phyloP scores from a whole-genome alignment of 2,329 filamentous ascomycete species.

The Cordyceps tenuipes region DNA sequence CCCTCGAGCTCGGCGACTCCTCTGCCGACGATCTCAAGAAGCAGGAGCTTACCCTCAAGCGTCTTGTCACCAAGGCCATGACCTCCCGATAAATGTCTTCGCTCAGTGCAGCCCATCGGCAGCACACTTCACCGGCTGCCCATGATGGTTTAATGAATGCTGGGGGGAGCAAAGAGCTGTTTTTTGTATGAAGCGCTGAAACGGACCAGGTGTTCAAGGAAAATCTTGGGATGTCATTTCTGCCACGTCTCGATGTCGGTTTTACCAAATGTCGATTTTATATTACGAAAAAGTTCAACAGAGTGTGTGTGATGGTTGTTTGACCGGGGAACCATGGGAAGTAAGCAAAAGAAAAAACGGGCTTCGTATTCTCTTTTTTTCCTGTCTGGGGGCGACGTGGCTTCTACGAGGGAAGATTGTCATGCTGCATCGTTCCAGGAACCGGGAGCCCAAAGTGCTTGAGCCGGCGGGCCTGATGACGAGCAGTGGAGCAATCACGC shows the following conservation, averaged over 20 bases:
- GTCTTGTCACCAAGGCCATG: slow-evolving; percentile 97
- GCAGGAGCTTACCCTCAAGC: slow-evolving; percentile 98
- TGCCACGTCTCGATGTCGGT: slow-evolving; percentile 8
- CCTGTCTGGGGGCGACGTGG: slow-evolving; percentile 16
- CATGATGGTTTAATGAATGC: slow-evolving; percentile 5
- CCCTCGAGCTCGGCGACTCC: slow-evolving; percentile 92
- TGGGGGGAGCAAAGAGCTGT: background rate
- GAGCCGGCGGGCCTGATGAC: slow-evolving; percentile 15
- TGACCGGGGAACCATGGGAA: slow-evolving; percentile 4
- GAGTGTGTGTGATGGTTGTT: background rate
- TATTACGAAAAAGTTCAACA: slow-evolving; percentile 11
- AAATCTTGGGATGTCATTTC: slow-evolving; percentile 7
- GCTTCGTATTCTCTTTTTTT: slow-evolving; percentile 24
- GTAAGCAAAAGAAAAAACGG: slow-evolving; percentile 29
- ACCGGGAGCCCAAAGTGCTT: slow-evolving; percentile 18
- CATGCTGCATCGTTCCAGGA: slow-evolving; percentile 18
- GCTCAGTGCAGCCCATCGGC: background rate
- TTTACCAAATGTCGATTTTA: slow-evolving; percentile 12
- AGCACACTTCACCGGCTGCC: background rate
- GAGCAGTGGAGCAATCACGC: slow-evolving; percentile 17
- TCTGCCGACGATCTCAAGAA: slow-evolving; percentile 94
- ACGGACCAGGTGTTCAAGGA: slow-evolving; percentile 12
- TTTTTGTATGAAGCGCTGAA: slow-evolving; percentile 14
- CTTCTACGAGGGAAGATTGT: slow-evolving; percentile 21
- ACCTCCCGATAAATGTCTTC: slow-evolving; percentile 63